Evolutionary conservation across 2,329 filamentous ascomycete species (phyloP).

Genomic region (Calonectria montana): DNA sequence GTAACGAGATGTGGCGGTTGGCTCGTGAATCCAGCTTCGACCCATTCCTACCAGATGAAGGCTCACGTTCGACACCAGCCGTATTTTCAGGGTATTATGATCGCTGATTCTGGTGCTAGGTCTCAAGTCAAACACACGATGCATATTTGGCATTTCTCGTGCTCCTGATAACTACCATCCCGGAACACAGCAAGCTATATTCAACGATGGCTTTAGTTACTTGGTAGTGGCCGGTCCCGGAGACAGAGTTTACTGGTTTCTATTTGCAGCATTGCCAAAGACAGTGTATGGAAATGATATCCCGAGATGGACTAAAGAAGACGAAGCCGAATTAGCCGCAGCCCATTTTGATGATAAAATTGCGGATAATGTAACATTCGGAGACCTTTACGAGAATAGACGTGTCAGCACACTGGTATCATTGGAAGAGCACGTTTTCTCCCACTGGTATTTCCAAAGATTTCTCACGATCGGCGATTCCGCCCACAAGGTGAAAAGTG

Average conservation of each 20-base stretch:
- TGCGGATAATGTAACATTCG: neutral
- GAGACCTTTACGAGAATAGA: neutral
- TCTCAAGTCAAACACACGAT: neutral
- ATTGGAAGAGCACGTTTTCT: neutral
- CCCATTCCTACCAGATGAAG: neutral
- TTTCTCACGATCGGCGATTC: neutral
- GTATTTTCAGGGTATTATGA: too few species aligned
- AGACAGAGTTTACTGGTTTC: neutral
- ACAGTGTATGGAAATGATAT: neutral
- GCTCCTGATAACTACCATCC: neutral
- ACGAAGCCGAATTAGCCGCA: neutral
- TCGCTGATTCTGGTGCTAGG: neutral
- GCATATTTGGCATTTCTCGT: neutral
- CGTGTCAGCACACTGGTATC: neutral
- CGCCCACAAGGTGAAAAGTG: neutral
- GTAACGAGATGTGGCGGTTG: neutral
- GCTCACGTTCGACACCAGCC: neutral
- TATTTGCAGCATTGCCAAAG: neutral
- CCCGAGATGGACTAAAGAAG: neutral
- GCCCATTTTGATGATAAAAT: neutral
- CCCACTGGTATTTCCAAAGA: neutral
- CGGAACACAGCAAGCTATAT: neutral
- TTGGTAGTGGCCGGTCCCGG: neutral
- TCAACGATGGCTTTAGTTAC: neutral
- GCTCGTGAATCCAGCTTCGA: neutral